A percentile compares a stretch with the other conserved stretches of the same genome.
Evolutionary conservation across 2,329 filamentous ascomycete genomes (phyloP).

Genomic region (Monilinia aucupariae): DNA sequence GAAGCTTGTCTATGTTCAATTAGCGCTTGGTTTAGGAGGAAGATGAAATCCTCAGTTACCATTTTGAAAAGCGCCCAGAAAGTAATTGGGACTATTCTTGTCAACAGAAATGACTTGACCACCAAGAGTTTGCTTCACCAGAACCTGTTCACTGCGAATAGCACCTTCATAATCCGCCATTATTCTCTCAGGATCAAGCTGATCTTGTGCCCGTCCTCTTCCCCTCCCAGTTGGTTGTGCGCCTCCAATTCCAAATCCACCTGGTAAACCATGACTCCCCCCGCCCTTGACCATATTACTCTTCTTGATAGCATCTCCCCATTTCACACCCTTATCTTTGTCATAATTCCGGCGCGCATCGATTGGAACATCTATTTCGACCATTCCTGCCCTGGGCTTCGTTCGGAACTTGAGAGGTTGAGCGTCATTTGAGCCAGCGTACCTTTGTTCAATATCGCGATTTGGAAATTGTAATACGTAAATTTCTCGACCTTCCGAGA

Average conservation of each 20-base stretch:
- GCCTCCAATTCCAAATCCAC: slow-evolving; percentile 62
- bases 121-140: slow-evolving; percentile 77
- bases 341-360: slow-evolving; percentile 69
- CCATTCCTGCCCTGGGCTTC: slow-evolving; percentile 74
- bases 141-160: slow-evolving; percentile 62
- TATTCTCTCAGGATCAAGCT: slow-evolving; percentile 31
- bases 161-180: slow-evolving; percentile 60
- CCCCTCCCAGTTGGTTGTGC: slow-evolving; percentile 34
- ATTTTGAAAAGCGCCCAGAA: slow-evolving; percentile 85
- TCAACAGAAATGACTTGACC: slow-evolving; percentile 68
- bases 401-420: slow-evolving; percentile 70
- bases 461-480: slow-evolving; percentile 89
- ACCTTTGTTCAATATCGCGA: slow-evolving; percentile 54
- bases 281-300: slow-evolving; percentile 48
- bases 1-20: slow-evolving; percentile 62
- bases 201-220: slow-evolving; percentile 38
- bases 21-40: slow-evolving; percentile 2
- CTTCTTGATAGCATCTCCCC: slow-evolving; percentile 68
- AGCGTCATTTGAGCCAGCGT: slow-evolving; percentile 49
- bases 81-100: slow-evolving; percentile 61
- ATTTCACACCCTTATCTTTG: slow-evolving; percentile 72
- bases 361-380: slow-evolving; percentile 89
- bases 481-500: slow-evolving; percentile 57
- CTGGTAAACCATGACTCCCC: slow-evolving; percentile 64
- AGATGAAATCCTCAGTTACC: slow-evolving; percentile 46